Conservation (phyloP, 176 grass and related monocot species). For the Typha latifolia region DNA sequence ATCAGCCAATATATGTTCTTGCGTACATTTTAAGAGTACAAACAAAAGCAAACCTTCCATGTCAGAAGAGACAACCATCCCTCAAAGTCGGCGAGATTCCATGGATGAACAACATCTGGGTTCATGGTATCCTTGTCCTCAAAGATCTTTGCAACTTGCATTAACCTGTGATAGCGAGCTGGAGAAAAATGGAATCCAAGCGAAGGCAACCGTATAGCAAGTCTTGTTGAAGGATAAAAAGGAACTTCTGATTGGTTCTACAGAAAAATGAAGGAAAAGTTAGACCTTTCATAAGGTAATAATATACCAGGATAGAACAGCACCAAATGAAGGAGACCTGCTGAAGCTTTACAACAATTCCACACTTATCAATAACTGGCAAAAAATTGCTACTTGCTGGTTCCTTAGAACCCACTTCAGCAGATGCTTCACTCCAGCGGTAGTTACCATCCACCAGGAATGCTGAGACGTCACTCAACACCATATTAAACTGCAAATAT, state of each 20-base stretch:
- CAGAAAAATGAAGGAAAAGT: slow-evolving; percentile 11
- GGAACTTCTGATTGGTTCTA: slow-evolving; percentile 91
- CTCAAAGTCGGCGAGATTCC: slow-evolving; percentile 89
- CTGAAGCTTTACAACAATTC: slow-evolving; percentile 83
- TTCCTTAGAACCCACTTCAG: slow-evolving; percentile 17
- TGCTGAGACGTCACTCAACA: slow-evolving; percentile 91
- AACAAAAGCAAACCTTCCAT: slow-evolving; percentile 80
- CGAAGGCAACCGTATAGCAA: slow-evolving; percentile 82
- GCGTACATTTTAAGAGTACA: slow-evolving; percentile 12
- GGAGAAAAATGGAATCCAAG: slow-evolving; percentile 96
- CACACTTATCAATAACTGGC: slow-evolving; percentile 94
- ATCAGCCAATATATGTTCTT: background rate
- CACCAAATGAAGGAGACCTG: slow-evolving; percentile 39
- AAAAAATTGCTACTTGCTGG: slow-evolving; percentile 32
- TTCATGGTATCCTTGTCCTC: slow-evolving; percentile 47
- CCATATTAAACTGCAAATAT: slow-evolving; percentile 92
- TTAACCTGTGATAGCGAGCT: slow-evolving; percentile 86
- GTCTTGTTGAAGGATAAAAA: slow-evolving; percentile 73
- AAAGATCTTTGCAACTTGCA: slow-evolving; percentile 80
- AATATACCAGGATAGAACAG: background rate
- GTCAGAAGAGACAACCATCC: slow-evolving; percentile 83
- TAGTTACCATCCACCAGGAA: slow-evolving; percentile 96
- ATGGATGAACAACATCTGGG: slow-evolving; percentile 47
- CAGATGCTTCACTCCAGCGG: slow-evolving; percentile 48
- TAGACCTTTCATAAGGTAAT: background rate